Conservation (phyloP, 345 rosid species). For the Eucalyptus albens region DNA sequence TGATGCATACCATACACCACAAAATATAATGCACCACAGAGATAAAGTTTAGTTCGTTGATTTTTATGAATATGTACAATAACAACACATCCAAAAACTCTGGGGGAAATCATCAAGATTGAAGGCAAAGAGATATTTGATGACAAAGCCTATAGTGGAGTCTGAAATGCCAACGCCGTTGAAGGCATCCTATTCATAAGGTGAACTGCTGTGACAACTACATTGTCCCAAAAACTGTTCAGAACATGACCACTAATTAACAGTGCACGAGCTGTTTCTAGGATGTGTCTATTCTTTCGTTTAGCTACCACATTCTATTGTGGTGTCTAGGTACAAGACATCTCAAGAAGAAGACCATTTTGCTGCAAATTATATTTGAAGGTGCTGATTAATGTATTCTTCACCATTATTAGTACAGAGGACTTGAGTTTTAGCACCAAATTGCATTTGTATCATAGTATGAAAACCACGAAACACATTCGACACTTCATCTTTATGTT, state of each 20-base stretch:
- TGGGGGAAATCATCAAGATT: not conserved
- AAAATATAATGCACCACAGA: not conserved
- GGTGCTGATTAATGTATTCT: too few species aligned
- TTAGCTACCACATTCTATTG: not conserved
- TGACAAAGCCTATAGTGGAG: not conserved
- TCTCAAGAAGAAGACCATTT: not conserved
- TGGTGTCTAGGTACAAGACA: not conserved
- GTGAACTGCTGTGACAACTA: accelerated
- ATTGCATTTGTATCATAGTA: not conserved
- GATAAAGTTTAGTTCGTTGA: not conserved
- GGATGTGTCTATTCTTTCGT: not conserved
- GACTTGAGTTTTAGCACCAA: not conserved
- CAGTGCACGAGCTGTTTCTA: accelerated
- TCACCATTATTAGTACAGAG: not conserved
- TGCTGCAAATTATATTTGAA: not conserved
- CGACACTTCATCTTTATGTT: not conserved
- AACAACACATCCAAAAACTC: not conserved
- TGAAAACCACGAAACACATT: not conserved
- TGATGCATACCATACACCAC: not conserved
- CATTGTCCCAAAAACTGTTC: not conserved
- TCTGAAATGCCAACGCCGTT: not conserved
- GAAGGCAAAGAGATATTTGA: not conserved
- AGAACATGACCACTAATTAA: not conserved
- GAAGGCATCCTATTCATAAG: not conserved
- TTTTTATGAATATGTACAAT: not conserved